Conservation (phyloP, 176 grass and related monocot genomes). For the Aegilops tauschii region DNA sequence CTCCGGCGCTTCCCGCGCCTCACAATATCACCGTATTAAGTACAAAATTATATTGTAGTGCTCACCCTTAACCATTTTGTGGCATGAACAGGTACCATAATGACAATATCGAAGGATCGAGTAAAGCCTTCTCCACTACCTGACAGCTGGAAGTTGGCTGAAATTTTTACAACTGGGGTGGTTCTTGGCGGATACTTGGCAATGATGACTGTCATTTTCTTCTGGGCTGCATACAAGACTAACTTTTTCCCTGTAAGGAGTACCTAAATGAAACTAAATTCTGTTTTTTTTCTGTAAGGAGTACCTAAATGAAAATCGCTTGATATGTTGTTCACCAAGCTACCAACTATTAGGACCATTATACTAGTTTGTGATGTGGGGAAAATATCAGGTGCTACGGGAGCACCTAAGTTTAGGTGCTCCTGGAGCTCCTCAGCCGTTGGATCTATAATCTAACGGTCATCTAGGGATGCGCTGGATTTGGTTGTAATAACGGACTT, state of each 20-base stretch:
- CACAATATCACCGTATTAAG: neutral
- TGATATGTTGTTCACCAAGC: neutral
- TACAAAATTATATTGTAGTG: neutral
- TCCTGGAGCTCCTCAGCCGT: too few relatives aligned
- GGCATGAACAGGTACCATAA: slow-evolving; percentile 30
- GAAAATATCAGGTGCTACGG: too few relatives aligned
- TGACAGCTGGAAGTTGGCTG: slow-evolving; percentile 45
- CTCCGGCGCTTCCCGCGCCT: neutral
- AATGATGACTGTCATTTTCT: neutral
- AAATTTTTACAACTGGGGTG: slow-evolving; percentile 45
- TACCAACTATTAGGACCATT: neutral
- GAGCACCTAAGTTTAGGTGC: too few relatives aligned
- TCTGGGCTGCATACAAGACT: too few relatives aligned
- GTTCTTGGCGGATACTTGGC: slow-evolving; percentile 41
- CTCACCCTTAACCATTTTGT: neutral
- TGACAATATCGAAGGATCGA: slow-evolving; percentile 44
- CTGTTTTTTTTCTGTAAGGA: too few relatives aligned
- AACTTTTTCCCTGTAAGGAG: too few relatives aligned
- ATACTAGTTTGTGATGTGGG: neutral
- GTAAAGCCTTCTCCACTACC: slow-evolving; percentile 45
- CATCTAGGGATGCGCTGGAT: too few relatives aligned
- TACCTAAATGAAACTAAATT: too few relatives aligned
- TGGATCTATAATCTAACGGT: too few relatives aligned
- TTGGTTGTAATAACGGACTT: too few relatives aligned
- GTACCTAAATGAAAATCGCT: too few relatives aligned